A percentile compares a stretch with the other conserved stretches of the same genome.
phyloP scores from a whole-genome alignment of 805 yeast genomes.

The Saturnispora dispora region DNA sequence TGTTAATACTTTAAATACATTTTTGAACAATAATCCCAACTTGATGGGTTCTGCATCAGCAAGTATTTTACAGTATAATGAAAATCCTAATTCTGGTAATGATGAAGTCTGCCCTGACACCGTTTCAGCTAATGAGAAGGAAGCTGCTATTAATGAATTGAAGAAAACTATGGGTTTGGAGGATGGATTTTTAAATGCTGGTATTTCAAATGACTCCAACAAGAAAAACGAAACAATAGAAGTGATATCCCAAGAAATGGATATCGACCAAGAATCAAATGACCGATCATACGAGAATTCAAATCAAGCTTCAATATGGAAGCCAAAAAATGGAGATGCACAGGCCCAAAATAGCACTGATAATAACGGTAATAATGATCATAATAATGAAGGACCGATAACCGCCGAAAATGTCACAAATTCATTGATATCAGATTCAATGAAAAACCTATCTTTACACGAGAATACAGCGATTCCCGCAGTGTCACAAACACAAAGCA shows the following conservation, averaged over 20 bases:
- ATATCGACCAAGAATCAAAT: background rate
- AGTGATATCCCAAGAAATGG: background rate
- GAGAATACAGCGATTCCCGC: background rate
- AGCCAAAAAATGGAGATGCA: background rate
- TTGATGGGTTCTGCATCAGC: background rate
- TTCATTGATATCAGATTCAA: conserved; percentile 1
- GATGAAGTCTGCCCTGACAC: conserved; percentile 1
- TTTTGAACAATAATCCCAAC: conserved; percentile 6
- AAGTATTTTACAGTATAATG: background rate
- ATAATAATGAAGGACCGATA: background rate
- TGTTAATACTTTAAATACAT: conserved; percentile 21
- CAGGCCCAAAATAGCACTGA: background rate
- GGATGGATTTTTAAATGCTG: background rate
- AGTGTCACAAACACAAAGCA: background rate
- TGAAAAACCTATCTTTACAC: conserved; percentile 1
- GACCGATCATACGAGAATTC: background rate
- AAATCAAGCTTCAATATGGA: background rate
- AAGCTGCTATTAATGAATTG: conserved; percentile 7
- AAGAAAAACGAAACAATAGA: background rate
- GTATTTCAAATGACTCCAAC: background rate
- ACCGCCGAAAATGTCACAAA: background rate
- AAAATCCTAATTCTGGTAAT: background rate
- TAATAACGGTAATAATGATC: background rate
- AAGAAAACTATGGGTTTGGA: conserved; percentile 6
- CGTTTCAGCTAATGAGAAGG: conserved; percentile 6